These are phyloP conservation scores for Heteromeles arbutifolia DNA, from an alignment of 306 rosid genomes.

Conservation along the genomic window DNA sequence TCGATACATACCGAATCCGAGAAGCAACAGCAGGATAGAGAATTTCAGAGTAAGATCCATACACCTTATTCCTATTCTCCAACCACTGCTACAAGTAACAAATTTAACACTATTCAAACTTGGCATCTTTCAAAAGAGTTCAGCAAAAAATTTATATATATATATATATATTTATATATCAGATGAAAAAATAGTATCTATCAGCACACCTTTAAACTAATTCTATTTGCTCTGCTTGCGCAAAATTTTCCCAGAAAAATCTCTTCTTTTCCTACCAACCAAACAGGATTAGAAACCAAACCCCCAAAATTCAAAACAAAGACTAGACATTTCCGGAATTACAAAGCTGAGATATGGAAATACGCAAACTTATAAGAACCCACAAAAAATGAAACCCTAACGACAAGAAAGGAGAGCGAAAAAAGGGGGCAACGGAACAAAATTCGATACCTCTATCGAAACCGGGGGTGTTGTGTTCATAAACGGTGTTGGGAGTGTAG, in stretches of 20 bases:
- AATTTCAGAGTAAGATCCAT: slow-evolving; percentile 63
- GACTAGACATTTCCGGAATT: background rate
- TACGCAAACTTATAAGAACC: slow-evolving; percentile 10
- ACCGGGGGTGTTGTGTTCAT: slow-evolving; percentile 62
- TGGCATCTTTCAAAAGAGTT: background rate
- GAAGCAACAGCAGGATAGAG: slow-evolving; percentile 38
- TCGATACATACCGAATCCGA: slow-evolving; percentile 49
- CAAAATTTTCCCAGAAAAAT: background rate
- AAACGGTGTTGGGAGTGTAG: slow-evolving; percentile 31
- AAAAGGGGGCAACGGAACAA: background rate
- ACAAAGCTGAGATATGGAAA: background rate
- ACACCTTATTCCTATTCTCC: slow-evolving; percentile 38
- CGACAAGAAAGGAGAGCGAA: background rate
- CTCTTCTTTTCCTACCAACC: background rate
- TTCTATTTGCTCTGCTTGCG: background rate
- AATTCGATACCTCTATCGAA: slow-evolving; percentile 37
- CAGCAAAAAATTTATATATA: background rate
- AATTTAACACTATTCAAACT: background rate
- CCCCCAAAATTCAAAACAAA: background rate
- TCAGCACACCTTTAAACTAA: background rate
- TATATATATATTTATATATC: background rate
- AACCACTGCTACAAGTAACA: slow-evolving; percentile 14
- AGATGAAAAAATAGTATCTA: background rate
- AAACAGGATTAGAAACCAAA: background rate
- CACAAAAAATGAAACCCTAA: slow-evolving; percentile 6